Base-by-base conservation (phyloP, 495 filamentous ascomycete genomes). In the Halenospora varia region DNA sequence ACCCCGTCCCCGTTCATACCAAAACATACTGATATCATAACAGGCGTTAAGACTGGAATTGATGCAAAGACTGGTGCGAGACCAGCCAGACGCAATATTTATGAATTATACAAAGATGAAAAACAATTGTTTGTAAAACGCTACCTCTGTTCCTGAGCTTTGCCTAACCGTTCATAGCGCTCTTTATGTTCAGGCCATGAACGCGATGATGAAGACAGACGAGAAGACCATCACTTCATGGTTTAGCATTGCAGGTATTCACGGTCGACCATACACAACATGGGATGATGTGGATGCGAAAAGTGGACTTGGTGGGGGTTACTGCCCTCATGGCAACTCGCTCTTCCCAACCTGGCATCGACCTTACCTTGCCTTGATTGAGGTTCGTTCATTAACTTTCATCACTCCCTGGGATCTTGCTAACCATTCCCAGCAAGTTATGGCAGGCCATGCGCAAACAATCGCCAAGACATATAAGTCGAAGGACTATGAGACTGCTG, bases 291-390 rank as follows among this genome's bases (percentile, higher is more conserved):
- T 86, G n/a, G 42, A 67, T 23, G 10, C 45, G 3, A 48, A 48
- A 20, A 4, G 42, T 46, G 42, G 13, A 46, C 42, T 46, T 8
- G 4, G 17, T 48, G 55, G 63, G 15, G 86, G 84, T 6, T 88
- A 86, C 63, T 89, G 86, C 59, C 71, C 75, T 9, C 86, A 89
- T 68, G 71, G 71, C 9, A 86, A 81, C 10, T 76, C 82, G 46
- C 71, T 89, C 39, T 89, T 89, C 60, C 75, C 77, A 35, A 79
- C 84, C 20, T 89, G 86, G 86, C 86, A 89, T 70, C 73, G 86
- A 25, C 80, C 84, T 11, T 89, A 88, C 65, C 73, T 88, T 57
- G 77, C 77, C 26, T 70, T 89, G 35, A 79, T 80, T 56, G 86
- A 88, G 79, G 84, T 85, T 72, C 63, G 65, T 52, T n/a, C n/a